phyloP scores from a whole-genome alignment of 495 filamentous ascomycete species.

The Baudoinia panamericana region DNA sequence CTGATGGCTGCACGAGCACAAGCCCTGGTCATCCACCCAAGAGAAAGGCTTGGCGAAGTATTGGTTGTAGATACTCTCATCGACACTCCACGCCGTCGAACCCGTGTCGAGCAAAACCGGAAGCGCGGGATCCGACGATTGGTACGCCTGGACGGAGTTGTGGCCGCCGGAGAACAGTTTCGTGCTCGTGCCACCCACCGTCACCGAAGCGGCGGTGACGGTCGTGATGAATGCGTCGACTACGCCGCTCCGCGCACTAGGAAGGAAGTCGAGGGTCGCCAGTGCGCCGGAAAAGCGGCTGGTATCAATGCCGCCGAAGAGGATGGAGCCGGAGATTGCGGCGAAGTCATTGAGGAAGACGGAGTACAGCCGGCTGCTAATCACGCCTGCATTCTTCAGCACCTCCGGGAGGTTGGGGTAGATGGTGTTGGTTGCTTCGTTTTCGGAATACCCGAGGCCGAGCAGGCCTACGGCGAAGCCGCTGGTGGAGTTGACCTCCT shows the following conservation, averaged over 20 bases:
- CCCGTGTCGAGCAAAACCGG: conserved; percentile 20
- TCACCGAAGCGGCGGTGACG: conserved; percentile 11
- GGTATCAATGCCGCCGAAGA: conserved; percentile 20
- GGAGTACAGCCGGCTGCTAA: conserved; percentile 14
- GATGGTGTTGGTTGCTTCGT: conserved; percentile 8
- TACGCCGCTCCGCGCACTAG: conserved; percentile 4
- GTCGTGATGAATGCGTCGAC: conserved; percentile 16
- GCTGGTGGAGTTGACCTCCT: conserved; percentile 10
- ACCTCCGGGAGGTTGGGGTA: conserved; percentile 19
- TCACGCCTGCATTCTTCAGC: conserved; percentile 9
- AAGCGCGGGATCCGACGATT: neutral
- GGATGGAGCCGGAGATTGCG: conserved; percentile 12
- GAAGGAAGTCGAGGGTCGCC: conserved; percentile 13
- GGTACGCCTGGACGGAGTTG: conserved; percentile 1
- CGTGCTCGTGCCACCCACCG: conserved; percentile 4
- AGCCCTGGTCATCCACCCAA: conserved; percentile 9
- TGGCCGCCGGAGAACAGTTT: conserved; percentile 8
- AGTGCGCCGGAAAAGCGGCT: conserved; percentile 11
- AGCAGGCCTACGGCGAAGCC: conserved; percentile 14
- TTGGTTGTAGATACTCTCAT: conserved; percentile 1
- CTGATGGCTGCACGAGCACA: conserved; percentile 5
- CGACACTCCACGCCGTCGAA: conserved; percentile 7
- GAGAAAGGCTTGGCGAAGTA: conserved; percentile 9
- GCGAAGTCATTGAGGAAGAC: conserved; percentile 16
- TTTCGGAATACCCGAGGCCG: conserved; percentile 10